Evolutionary conservation across 768 basidiomycete species (phyloP).

Genomic region (Auricularia sp.): DNA sequence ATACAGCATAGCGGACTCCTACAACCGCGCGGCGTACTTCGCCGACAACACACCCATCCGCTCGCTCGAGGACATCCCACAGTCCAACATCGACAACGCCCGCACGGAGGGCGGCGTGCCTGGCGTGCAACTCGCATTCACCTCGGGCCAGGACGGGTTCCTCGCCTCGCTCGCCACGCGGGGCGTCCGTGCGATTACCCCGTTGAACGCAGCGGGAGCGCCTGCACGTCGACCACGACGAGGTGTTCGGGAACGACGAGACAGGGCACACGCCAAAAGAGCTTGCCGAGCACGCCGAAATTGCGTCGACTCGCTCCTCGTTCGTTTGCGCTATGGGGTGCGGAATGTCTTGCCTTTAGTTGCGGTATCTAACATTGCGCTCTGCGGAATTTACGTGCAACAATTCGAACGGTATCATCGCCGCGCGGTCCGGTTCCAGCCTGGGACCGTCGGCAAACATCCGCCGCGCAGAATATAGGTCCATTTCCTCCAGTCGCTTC

Average conservation of each 20-base stretch:
- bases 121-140: no score
- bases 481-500: conserved; percentile 19
- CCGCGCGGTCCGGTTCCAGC: background rate
- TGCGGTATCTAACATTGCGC: conserved; percentile 1
- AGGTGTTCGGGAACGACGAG: conserved; percentile 1
- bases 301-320: conserved; percentile 11
- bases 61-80: no score
- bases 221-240: background rate
- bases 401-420: conserved; percentile 12
- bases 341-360: background rate
- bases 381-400: conserved; percentile 14
- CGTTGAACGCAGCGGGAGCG: background rate
- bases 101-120: no score
- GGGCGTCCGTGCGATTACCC: background rate
- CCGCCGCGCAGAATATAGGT: conserved; percentile 13
- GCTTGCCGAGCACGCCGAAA: conserved; percentile 2
- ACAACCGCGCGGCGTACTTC: no score
- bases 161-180: no score
- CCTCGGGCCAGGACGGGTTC: no score
- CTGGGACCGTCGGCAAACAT: conserved; percentile 9
- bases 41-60: no score
- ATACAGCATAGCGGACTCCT: no score
- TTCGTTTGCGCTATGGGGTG: conserved; percentile 17
- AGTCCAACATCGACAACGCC: no score
- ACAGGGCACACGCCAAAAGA: conserved; percentile 2